Evolutionary conservation across 1,284 basidiomycete species (phyloP).

Genomic region (Cystobasidium sp.): DNA sequence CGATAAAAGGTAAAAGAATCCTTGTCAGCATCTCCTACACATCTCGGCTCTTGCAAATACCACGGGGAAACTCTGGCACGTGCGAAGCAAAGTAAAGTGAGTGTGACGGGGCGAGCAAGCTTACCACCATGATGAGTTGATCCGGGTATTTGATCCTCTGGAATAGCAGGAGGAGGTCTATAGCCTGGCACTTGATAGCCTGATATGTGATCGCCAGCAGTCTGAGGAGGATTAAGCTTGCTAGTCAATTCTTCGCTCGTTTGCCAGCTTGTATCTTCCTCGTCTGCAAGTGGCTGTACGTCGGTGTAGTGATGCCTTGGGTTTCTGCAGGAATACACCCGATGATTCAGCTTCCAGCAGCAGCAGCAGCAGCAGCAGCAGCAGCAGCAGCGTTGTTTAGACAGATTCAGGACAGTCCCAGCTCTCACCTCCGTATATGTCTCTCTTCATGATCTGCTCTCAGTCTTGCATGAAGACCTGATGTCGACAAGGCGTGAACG

Average conservation of each 20-base stretch:
- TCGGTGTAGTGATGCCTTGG: slow-evolving; percentile 9
- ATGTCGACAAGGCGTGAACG: neutral
- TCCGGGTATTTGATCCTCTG: slow-evolving; percentile 27
- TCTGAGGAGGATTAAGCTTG: slow-evolving; percentile 16
- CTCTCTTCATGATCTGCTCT: slow-evolving; percentile 28
- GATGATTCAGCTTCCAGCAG: neutral
- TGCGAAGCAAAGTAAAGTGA: neutral
- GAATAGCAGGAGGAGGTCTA: slow-evolving; percentile 38
- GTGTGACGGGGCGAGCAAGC: neutral
- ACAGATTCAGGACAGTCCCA: no score
- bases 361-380: neutral
- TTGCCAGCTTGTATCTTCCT: slow-evolving; percentile 9
- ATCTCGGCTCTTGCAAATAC: no score
- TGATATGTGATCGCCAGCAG: slow-evolving; percentile 7
- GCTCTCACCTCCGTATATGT: slow-evolving; percentile 3
- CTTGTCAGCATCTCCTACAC: no score
- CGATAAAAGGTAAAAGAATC: no score
- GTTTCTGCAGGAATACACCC: neutral
- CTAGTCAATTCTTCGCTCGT: neutral
- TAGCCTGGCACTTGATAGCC: slow-evolving; percentile 25
- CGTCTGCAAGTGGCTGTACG: slow-evolving; percentile 32
- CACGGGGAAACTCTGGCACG: neutral
- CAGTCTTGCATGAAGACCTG: slow-evolving; percentile 31
- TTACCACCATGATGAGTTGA: slow-evolving; percentile 28
- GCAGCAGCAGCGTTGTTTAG: neutral